phyloP scores from a whole-genome alignment of 352 stramenopile species.

The Globisporangium takayamanum region DNA sequence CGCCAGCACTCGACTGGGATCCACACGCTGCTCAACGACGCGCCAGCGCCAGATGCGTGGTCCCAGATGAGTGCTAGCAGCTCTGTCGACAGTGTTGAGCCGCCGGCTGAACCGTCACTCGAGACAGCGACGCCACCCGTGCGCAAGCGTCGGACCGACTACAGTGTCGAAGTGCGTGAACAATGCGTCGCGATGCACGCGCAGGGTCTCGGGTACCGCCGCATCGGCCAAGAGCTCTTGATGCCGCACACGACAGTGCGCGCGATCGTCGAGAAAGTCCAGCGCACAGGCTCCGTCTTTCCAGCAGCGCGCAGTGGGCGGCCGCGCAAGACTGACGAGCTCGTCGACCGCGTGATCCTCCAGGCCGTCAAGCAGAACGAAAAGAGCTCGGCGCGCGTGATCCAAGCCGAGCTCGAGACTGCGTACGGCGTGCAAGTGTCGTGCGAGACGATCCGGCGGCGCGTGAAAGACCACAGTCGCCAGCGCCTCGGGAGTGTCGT shows the following conservation, averaged over 20 bases:
- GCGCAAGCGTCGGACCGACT: constrained; percentile 26
- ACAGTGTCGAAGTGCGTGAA: constrained; percentile 49
- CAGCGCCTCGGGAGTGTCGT: constrained; percentile 9
- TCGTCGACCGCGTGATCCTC: constrained; percentile 59
- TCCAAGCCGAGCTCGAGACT: constrained; percentile 44
- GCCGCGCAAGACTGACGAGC: constrained; percentile 55
- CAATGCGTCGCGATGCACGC: constrained; percentile 45
- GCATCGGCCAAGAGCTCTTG: constrained; percentile 48
- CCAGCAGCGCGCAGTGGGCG: constrained; percentile 47
- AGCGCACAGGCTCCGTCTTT: constrained; percentile 41
- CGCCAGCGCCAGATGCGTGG: too few relatives aligned
- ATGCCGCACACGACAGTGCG: constrained; percentile 72
- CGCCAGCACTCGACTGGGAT: too few relatives aligned
- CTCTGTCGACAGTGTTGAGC: too few relatives aligned
- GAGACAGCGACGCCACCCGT: not conserved
- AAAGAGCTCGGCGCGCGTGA: constrained; percentile 50
- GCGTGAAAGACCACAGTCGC: constrained; percentile 54
- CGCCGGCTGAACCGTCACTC: too few relatives aligned
- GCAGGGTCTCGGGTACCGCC: constrained; percentile 48
- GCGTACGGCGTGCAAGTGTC: constrained; percentile 50
- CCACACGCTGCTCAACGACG: too few relatives aligned
- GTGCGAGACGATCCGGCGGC: constrained; percentile 63
- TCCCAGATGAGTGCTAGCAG: too few relatives aligned
- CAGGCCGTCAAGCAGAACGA: constrained; percentile 49
- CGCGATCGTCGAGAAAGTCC: constrained; percentile 59